Percentiles rank a stretch among this genome's conserved stretches.
phyloP scores from a whole-genome alignment of 2,329 filamentous ascomycete species.

The Colletotrichum cordylinicola region DNA sequence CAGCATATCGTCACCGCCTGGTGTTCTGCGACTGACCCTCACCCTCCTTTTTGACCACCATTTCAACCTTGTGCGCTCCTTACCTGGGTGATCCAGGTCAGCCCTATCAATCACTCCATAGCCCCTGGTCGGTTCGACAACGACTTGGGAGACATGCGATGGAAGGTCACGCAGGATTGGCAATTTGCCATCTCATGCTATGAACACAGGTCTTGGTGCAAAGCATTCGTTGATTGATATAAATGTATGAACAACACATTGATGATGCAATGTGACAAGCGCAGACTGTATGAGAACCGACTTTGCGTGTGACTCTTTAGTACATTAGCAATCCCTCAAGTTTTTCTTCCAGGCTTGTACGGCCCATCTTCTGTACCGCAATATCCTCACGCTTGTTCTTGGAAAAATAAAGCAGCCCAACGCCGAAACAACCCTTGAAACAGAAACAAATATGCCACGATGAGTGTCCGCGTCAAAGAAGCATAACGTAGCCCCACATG shows the following conservation, averaged over 20 bases:
- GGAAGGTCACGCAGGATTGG: not conserved
- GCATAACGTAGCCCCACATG: not conserved
- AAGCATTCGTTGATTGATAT: not conserved
- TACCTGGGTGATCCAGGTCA: conserved; percentile 13
- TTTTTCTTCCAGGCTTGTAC: not conserved
- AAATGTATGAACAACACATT: not conserved
- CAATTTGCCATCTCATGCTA: not conserved
- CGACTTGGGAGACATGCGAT: not conserved
- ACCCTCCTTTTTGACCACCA: not conserved
- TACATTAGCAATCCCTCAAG: not conserved
- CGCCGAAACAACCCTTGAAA: not conserved
- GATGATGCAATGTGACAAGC: not conserved
- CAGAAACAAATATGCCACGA: not conserved
- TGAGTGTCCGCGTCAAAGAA: not conserved
- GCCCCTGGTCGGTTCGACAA: not conserved
- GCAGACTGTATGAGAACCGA: not conserved
- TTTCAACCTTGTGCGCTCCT: conserved; percentile 3
- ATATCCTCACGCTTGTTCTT: not conserved
- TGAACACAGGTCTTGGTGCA: not conserved
- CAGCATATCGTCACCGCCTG: not conserved
- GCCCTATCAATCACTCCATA: not conserved
- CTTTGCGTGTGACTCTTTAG: not conserved
- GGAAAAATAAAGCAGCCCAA: not conserved
- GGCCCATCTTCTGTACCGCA: not conserved
- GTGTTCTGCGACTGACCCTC: not conserved